Base-by-base conservation (phyloP, 345 rosid genomes). In the Iberis pinnata region DNA sequence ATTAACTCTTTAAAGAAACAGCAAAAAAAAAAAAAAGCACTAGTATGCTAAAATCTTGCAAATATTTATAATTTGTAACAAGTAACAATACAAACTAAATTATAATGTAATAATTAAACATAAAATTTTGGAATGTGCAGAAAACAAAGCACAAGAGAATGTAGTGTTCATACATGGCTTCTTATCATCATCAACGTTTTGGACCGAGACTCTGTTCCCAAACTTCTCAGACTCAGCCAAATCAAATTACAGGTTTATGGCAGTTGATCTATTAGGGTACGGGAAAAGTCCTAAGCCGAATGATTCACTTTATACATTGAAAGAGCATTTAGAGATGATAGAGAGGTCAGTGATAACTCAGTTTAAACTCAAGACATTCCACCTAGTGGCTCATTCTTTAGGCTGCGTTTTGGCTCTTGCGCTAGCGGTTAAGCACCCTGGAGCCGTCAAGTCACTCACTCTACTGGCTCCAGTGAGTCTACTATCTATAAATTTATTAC, bases 391-490 rank as follows among this genome's bases (percentile, higher is more conserved):
- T 56, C 99, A 92, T 70, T 92, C 99, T n/a, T 65, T 92, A 50
- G 99, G 99, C 57, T 92, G 99, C 85, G 83, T 92, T 55, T 66
- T 92, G 73, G 99, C 97, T 53, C 76, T 93, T 24, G 99, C 99
- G 0, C 78, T 93, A 0, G 92, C 99, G 5, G 97, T 82, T 2
- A 80, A 81, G 56, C 79, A 79, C 70, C 85, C 89, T 1, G 75
- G 71, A 36, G 78, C 95, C 41, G 70, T 93, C 73, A 88, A 80
- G 69, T 86, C 99, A 15, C 78, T 93, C 1, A 93, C 99, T 24
- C 74, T 93, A 39, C 72, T 88, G 33, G 94, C 97, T 15, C 99
- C 99, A 8, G 97, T 93, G 67, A 73, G 88, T 66, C 39, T 49
- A 17, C 38, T 31, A 52, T n/a, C n/a, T 56, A 56, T 45, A 35